A percentile compares a stretch with the other conserved stretches of the same genome.
Evolutionary conservation across 2,329 filamentous ascomycete genomes (phyloP).

Genomic region (Pseudopithomyces maydicus): DNA sequence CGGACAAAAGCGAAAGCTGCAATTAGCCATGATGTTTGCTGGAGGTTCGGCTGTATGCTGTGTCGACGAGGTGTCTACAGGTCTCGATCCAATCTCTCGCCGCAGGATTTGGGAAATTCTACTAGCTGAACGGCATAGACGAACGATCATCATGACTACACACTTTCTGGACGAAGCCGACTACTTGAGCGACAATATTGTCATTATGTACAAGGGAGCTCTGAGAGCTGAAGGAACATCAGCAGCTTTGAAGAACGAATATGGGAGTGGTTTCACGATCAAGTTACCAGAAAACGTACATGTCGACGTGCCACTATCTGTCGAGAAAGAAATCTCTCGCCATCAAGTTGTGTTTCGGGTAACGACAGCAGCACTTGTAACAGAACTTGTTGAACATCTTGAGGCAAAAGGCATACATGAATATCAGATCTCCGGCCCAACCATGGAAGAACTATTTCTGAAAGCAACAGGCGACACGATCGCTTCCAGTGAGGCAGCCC

Average conservation of each 20-base stretch:
- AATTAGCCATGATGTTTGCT: slow-evolving; percentile 91
- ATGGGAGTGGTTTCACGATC: slow-evolving; percentile 73
- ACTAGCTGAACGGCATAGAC: slow-evolving; percentile 74
- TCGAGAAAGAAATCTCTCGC: slow-evolving; percentile 54
- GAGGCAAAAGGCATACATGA: slow-evolving; percentile 70
- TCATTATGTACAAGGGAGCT: slow-evolving; percentile 80
- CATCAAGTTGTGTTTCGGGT: slow-evolving; percentile 78
- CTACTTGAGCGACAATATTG: slow-evolving; percentile 82
- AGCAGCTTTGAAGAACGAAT: slow-evolving; percentile 76
- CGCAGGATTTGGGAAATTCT: slow-evolving; percentile 93
- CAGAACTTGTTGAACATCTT: slow-evolving; percentile 70
- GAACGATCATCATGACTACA: slow-evolving; percentile 85
- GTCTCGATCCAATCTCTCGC: slow-evolving; percentile 81
- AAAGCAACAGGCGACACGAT: slow-evolving; percentile 73
- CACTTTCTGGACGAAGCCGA: slow-evolving; percentile 93
- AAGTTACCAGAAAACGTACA: slow-evolving; percentile 22
- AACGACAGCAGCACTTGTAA: slow-evolving; percentile 69
- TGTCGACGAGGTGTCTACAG: slow-evolving; percentile 85
- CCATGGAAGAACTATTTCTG: slow-evolving; percentile 89
- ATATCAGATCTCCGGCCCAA: slow-evolving; percentile 84
- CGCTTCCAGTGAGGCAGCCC: slow-evolving; percentile 38
- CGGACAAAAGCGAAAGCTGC: slow-evolving; percentile 87
- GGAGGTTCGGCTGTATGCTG: slow-evolving; percentile 85
- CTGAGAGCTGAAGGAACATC: slow-evolving; percentile 80
- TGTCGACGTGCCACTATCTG: slow-evolving; percentile 17